Percentiles rank a stretch among this genome's conserved stretches.
These are phyloP conservation scores for Capsaspora owczarzaki DNA, from an alignment of 78 protist species.

Conservation along the genomic window DNA sequence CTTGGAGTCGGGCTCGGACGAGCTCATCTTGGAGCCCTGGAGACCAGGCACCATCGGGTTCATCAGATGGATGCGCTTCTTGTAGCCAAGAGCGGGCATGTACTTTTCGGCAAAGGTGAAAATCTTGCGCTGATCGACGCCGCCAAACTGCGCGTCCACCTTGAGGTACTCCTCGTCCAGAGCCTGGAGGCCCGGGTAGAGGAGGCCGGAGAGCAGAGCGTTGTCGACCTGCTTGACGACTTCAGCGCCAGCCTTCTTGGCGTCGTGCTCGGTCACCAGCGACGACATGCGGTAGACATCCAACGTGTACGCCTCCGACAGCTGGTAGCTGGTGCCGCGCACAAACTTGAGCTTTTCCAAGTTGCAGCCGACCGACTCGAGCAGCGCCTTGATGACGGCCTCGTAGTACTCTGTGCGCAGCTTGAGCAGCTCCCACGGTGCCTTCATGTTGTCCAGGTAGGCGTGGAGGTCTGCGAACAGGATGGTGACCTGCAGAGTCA, in stretches of 20 bases:
- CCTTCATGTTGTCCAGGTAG: slow-evolving; percentile 39
- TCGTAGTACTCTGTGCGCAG: slow-evolving; percentile 33
- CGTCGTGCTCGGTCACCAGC: slow-evolving; percentile 18
- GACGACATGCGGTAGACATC: slow-evolving; percentile 14
- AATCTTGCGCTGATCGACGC: slow-evolving; percentile 50
- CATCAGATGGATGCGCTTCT: slow-evolving; percentile 31
- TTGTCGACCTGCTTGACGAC: slow-evolving; percentile 33
- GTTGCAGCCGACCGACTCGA: slow-evolving; percentile 19
- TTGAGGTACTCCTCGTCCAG: slow-evolving; percentile 40
- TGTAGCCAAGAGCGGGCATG: slow-evolving; percentile 34
- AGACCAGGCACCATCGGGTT: slow-evolving; percentile 48
- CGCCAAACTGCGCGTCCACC: slow-evolving; percentile 43
- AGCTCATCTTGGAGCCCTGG: slow-evolving; percentile 9
- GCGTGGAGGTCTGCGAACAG: slow-evolving; percentile 44
- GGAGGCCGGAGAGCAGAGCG: slow-evolving; percentile 13
- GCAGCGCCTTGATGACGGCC: slow-evolving; percentile 15
- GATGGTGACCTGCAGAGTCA: slow-evolving; percentile 13
- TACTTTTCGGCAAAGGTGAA: slow-evolving; percentile 26
- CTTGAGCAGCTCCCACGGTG: slow-evolving; percentile 33
- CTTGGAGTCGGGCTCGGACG: slow-evolving; percentile 12
- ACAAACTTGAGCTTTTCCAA: slow-evolving; percentile 30
- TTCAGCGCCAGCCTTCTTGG: slow-evolving; percentile 39
- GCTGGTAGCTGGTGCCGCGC: slow-evolving; percentile 10
- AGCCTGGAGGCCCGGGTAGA: slow-evolving; percentile 37
- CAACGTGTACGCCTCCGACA: slow-evolving; percentile 20